phyloP scores from a whole-genome alignment of 1,139 yeast species.

The Magnusiomyces fungicola region DNA sequence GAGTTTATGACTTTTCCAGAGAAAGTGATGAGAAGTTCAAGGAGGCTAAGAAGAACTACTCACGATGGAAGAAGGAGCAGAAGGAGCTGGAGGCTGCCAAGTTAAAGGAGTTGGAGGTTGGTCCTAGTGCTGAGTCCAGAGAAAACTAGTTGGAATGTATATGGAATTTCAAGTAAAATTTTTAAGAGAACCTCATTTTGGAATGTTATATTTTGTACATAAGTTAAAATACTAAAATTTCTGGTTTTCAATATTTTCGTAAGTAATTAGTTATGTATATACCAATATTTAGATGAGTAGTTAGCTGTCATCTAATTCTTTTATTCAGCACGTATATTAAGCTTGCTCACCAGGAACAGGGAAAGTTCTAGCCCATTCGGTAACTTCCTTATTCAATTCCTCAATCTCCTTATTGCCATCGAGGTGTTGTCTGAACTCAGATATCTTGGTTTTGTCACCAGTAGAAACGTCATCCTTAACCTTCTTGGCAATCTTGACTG shows the following conservation, averaged over 20 bases:
- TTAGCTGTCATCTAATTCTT: neutral
- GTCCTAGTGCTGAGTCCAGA: neutral
- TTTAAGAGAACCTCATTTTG: too few species aligned
- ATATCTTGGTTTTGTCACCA: constrained; percentile 79
- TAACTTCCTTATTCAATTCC: constrained; percentile 67
- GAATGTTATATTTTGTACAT: too few species aligned
- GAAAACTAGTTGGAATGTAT: too few species aligned
- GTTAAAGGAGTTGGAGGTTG: neutral
- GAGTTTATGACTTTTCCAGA: constrained; percentile 39
- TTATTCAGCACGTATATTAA: neutral
- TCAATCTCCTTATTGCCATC: constrained; percentile 61
- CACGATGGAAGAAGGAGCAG: neutral
- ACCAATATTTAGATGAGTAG: neutral
- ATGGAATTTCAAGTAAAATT: too few species aligned
- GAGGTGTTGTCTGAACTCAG: constrained; percentile 82
- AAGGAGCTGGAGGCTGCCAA: neutral
- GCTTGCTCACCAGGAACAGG: constrained; percentile 65
- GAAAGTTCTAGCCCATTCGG: constrained; percentile 87
- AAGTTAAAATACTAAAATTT: too few species aligned
- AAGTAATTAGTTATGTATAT: too few species aligned
- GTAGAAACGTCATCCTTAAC: constrained; percentile 67
- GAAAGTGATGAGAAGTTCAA: constrained; percentile 6
- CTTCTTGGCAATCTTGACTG: constrained; percentile 70
- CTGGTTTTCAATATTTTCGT: too few species aligned
- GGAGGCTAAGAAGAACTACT: neutral